Percentiles rank a stretch among this genome's conserved stretches.
Conservation (phyloP, 2,329 filamentous ascomycete genomes). For the Neopestalotiopsis clavispora region DNA sequence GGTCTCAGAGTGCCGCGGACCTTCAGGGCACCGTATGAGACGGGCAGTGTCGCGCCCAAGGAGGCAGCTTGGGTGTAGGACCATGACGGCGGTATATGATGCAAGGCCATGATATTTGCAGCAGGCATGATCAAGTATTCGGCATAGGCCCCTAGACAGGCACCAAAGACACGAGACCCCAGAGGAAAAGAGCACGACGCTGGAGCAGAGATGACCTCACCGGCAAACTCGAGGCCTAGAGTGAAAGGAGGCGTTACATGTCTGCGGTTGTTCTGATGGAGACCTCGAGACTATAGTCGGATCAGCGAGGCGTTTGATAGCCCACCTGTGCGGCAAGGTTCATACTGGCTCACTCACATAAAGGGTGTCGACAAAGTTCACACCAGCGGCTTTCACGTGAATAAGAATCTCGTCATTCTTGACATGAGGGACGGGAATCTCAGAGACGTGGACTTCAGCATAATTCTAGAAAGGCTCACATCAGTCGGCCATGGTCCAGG, state of each 20-base stretch:
- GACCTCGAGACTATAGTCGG: constrained; percentile 49
- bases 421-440: constrained; percentile 37
- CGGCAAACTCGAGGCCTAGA: constrained; percentile 65
- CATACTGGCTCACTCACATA: constrained; percentile 42
- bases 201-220: constrained; percentile 50
- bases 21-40: constrained; percentile 57
- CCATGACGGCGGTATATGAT: constrained; percentile 50
- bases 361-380: constrained; percentile 66
- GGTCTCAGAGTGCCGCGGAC: constrained; percentile 43
- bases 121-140: constrained; percentile 49
- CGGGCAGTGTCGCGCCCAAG: constrained; percentile 56
- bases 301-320: too few species aligned
- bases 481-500: not conserved
- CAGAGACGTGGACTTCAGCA: constrained; percentile 36
- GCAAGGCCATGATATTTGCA: constrained; percentile 34
- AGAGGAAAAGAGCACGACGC: constrained; percentile 39
- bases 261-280: constrained; percentile 65
- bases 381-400: constrained; percentile 57
- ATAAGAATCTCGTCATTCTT: constrained; percentile 46
- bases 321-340: not conserved
- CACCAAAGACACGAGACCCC: constrained; percentile 61
- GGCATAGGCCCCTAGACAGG: constrained; percentile 55
- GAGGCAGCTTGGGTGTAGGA: constrained; percentile 55
- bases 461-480: constrained; percentile 20
- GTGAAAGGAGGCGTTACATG: constrained; percentile 62